These are phyloP conservation scores for Physaria fendleri DNA, from an alignment of 345 rosid genomes.

Conservation along the genomic window DNA sequence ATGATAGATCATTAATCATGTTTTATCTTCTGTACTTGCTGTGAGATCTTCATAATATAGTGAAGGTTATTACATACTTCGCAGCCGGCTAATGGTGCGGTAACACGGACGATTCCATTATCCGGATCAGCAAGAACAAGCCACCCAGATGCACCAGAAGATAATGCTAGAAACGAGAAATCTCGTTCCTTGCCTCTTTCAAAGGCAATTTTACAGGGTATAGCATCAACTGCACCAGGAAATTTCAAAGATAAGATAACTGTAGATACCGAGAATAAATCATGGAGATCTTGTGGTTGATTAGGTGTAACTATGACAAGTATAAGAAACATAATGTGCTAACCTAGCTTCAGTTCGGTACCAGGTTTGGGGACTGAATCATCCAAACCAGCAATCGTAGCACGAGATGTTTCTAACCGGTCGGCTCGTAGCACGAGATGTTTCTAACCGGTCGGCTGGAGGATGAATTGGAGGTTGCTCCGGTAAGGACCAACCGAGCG, in stretches of 20 bases:
- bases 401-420: constrained; percentile 65
- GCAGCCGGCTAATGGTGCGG: constrained; percentile 84
- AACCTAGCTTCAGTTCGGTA: constrained; percentile 68
- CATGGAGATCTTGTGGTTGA: not conserved
- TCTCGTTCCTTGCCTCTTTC: constrained; percentile 90
- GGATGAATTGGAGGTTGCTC: constrained; percentile 67
- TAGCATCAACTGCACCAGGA: constrained; percentile 66
- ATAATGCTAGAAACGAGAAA: constrained; percentile 61
- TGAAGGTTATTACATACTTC: constrained; percentile 15
- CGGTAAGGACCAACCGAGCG: constrained; percentile 63
- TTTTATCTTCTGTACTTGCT: not conserved
- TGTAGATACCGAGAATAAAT: constrained; percentile 21
- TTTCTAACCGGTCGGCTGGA: constrained; percentile 38
- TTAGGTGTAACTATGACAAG: not conserved
- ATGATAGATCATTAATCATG: not conserved
- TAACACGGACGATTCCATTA: constrained; percentile 61
- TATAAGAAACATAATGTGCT: constrained; percentile 20
- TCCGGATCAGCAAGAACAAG: constrained; percentile 68
- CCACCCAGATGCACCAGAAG: constrained; percentile 78
- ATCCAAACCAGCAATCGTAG: constrained; percentile 59
- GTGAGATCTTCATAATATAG: not conserved
- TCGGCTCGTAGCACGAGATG: no score
- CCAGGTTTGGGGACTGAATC: constrained; percentile 75
- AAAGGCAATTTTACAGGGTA: constrained; percentile 90
- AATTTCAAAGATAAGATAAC: not conserved